These are phyloP conservation scores for Coemansia sp. DNA, from an alignment of 192 early-diverging fungal genomes.

Conservation along the genomic window DNA sequence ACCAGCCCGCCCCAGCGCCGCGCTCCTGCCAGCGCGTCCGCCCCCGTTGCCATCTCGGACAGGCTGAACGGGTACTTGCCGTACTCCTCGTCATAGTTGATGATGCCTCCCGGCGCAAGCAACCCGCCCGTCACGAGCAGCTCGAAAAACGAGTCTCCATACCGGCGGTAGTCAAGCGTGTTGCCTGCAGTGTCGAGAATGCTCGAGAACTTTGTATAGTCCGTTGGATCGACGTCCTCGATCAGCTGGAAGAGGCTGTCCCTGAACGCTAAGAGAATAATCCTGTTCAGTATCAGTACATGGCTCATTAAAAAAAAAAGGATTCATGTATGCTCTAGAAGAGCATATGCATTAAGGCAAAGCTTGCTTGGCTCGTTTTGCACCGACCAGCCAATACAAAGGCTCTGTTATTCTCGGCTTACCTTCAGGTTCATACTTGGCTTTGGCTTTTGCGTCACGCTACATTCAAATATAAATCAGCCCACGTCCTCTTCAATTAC, in stretches of 20 bases:
- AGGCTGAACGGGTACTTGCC: constrained; percentile 76
- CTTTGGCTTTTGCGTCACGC: constrained; percentile 61
- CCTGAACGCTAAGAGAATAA: constrained; percentile 43
- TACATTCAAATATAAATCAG: no score
- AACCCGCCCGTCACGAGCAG: constrained; percentile 89
- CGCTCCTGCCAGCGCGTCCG: constrained; percentile 60
- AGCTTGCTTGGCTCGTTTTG: no score
- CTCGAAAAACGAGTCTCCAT: constrained; percentile 94
- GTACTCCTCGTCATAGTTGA: constrained; percentile 67
- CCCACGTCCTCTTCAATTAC: no score
- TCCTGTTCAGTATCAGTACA: no score
- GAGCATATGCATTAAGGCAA: no score
- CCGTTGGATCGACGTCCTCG: constrained; percentile 50
- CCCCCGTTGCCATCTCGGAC: constrained; percentile 31
- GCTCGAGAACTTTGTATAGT: constrained; percentile 71
- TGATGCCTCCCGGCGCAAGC: constrained; percentile 57
- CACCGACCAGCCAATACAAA: no score
- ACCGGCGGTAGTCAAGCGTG: constrained; percentile 92
- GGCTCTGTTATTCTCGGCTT: no score
- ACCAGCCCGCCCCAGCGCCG: constrained; percentile 80
- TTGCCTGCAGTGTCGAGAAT: constrained; percentile 79
- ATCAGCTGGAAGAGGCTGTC: constrained; percentile 51
- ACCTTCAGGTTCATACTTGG: constrained; percentile 68
- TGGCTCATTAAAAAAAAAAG: neutral
- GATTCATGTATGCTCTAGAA: neutral